Evolutionary conservation across 495 filamentous ascomycete genomes (phyloP), one percentile per base, ranked within the genome.

Genomic region (Xanthoparmelia taractica): DNA sequence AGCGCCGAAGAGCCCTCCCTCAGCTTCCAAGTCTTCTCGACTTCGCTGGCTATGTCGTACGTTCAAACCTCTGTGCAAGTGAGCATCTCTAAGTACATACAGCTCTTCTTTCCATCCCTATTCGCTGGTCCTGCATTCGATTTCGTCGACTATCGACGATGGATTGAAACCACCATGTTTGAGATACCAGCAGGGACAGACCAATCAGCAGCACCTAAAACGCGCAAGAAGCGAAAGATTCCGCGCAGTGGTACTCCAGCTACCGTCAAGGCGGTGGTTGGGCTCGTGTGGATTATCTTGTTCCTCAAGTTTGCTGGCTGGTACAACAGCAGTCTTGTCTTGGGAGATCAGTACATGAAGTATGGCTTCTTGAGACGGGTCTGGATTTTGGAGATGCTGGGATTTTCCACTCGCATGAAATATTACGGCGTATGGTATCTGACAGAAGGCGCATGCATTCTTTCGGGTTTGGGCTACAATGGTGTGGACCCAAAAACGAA

Each of bases 391-490:
- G 83, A 97, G 70, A 88, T 94, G 84, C 79, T 96, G 37, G 85
- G 85, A 33, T 80, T 97, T 63, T 85, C 88, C 6, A 80, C 87
- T 8, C 87, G 94, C 25, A 80, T 85, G 40, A 97, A 97, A 74
- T 98, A 96, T 76, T 98, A 97, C 68, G 94, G 92, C 45, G 92
- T 94, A 2, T 98, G 94, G 94, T 83, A 82, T 57, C 75, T 98
- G 65, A 91, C 93, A 3, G 94, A 98, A 74, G 94, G 94, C 54
- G 86, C 94, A 48, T 98, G 93, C 72, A 97, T 97, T 60, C 82
- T 98, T 17, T 87, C 91, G 8, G 94, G 94, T 4, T 83, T 98
- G 67, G 93, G 95, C 50, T 98, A 91, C 77, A 96, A 95, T 67
- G 93, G 95, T 48, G 82, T 97, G 34, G 91, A 97, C 67, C 82